Base-by-base conservation (phyloP, 2,329 filamentous ascomycete species). In the Hypoxylon sp. region DNA sequence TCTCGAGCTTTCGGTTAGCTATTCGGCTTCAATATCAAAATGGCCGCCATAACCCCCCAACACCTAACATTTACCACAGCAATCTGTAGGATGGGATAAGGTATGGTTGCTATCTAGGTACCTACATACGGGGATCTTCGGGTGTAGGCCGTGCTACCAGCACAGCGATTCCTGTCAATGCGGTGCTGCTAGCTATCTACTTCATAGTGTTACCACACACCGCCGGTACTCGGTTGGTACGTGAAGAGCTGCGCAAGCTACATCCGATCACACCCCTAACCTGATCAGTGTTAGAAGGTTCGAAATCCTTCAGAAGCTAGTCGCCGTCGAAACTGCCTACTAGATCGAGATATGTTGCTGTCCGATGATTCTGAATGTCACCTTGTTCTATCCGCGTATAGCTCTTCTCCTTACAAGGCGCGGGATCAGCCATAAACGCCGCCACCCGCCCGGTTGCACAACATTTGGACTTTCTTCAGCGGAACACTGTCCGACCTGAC, bases 381-480 rank as follows among this genome's bases (percentile, higher is more conserved):
- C 4, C 33, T 9, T 21, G 3, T 10, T 38, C 20, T 6, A 43
- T 50, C 18, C 20, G 26, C 20, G 23, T 21, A n/a, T n/a, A 13
- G 18, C 43, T 51, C 38, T 51, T 26, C 20, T 17, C 18, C 4
- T n/a, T 11, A 41, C 41, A 8, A 29, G 29, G 18, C 26, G 24
- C 18, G n/a, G 24, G 18, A 8, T 31, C 31, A 41, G 31, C 29
- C 31, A 48, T 56, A 21, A 49, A 29, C 51, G 42, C 42, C 37
- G 24, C 47, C 41, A 41, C 33, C 52, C 53, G 48, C 49, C 55
- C 40, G n/a, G 47, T 58, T 40, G 38, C 46, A 59, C 50, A n/a
- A 33, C 49, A 50, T n/a, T 3, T 17, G 26, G n/a, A 43, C 40
- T 48, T 45, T 49, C 49, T 58, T 23, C 45, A 58, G 45, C 55